A percentile compares a stretch with the other conserved stretches of the same genome.
Conservation (phyloP, 1,284 basidiomycete genomes). For the Gomphus bonarii region DNA sequence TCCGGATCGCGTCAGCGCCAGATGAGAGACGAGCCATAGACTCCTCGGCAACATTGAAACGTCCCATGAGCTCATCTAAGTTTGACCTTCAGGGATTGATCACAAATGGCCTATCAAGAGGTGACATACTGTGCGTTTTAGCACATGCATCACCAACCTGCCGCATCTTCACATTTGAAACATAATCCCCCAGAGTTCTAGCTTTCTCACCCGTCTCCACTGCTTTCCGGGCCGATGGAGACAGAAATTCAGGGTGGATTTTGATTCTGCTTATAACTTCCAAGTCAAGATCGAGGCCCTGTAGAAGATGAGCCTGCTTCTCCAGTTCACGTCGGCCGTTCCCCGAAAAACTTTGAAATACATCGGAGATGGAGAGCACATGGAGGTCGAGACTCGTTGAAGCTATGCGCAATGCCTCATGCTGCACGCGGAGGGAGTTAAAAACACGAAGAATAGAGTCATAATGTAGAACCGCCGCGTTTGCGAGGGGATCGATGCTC, state of each 20-base stretch:
- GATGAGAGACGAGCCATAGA: slow-evolving; percentile 43
- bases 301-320: slow-evolving; percentile 48
- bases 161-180: slow-evolving; percentile 66
- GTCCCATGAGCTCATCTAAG: slow-evolving; percentile 42
- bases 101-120: neutral
- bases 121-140: slow-evolving; percentile 51
- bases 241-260: slow-evolving; percentile 67
- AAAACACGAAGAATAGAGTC: slow-evolving; percentile 43
- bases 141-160: slow-evolving; percentile 66
- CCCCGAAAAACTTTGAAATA: slow-evolving; percentile 51
- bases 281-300: slow-evolving; percentile 55
- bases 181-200: slow-evolving; percentile 71
- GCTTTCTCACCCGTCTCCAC: slow-evolving; percentile 57
- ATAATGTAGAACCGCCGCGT: slow-evolving; percentile 55
- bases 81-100: neutral
- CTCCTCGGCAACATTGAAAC: slow-evolving; percentile 44
- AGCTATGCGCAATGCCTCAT: slow-evolving; percentile 58
- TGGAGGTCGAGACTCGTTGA: slow-evolving; percentile 58
- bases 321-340: slow-evolving; percentile 50
- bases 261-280: slow-evolving; percentile 53
- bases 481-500: slow-evolving; percentile 39
- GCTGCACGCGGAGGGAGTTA: slow-evolving; percentile 47
- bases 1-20: slow-evolving; percentile 50
- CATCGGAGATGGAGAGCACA: slow-evolving; percentile 55
- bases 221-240: slow-evolving; percentile 47